Base-by-base conservation (phyloP, 306 rosid species). In the Luffa aegyptiaca region DNA sequence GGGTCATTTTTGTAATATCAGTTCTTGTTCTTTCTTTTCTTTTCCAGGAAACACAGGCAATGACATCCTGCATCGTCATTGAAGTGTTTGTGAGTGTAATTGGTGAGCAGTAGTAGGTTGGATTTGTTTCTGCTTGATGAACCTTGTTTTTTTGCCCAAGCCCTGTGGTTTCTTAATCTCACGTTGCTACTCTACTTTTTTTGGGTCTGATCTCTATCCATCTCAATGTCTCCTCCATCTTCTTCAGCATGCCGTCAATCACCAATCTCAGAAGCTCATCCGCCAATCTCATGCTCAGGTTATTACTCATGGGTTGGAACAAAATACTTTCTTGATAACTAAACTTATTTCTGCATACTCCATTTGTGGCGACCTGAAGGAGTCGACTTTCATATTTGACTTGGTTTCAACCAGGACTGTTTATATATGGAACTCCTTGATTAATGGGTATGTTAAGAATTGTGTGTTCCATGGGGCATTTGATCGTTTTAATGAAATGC, bases 321-420 rank as follows among this genome's bases (percentile, higher is more conserved):
- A 89, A 74, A 88, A 87, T 82, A 59, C 86, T 46, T 94, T 90
- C 66, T 87, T 92, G 80, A 76, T 66, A 77, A 89, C 97, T 10
- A 86, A 91, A 78, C 92, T 94, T 59, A 81, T 94, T 80, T 88
- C 92, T 46, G 93, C 94, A 20, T 94, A 94, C 82, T 85, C 92
- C 56, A 78, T 82, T 0, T 86, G 81, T 58, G 85, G 80, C 35
- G 53, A 61, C 45, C 85, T 79, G 68, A 53, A 72, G 62, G 4
- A 52, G 42, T 89, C 95, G 13, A 83, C 78, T 12, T 78, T 75
- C 78, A 87, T 93, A 57, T 93, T 93, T 52, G 57, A 88, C 46
- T 86, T 87, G 62, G 21, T 83, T 41, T 79, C 77, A 1, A 37
- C 76, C 78, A 86, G 87, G 58, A 87, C 81, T 80, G 85, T 85